Evolutionary conservation across 768 basidiomycete species (phyloP).

Genomic region (Suillus subluteus): DNA sequence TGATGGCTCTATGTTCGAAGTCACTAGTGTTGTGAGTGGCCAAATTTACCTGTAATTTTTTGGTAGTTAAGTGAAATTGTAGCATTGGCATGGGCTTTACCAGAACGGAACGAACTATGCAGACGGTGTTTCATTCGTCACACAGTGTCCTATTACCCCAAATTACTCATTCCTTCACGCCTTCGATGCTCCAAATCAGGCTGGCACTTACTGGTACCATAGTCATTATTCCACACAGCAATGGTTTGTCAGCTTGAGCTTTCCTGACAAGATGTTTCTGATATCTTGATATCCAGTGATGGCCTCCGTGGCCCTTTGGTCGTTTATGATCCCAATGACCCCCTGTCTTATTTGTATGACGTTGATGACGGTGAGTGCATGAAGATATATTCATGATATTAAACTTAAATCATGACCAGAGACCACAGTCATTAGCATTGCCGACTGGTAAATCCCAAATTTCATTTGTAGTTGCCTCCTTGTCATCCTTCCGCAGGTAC

Average conservation of each 20-base stretch:
- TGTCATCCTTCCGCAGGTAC: not conserved
- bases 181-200: slow-evolving; percentile 13
- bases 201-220: slow-evolving; percentile 41
- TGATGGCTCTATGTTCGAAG: not conserved
- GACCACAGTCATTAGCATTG: not conserved
- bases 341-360: not conserved
- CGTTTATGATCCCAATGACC: not conserved
- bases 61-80: not conserved
- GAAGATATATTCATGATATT: not conserved
- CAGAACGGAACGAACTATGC: not conserved
- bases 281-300: not conserved
- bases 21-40: not conserved
- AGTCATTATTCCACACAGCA: slow-evolving; percentile 41
- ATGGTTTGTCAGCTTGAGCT: not conserved
- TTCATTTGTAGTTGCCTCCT: not conserved
- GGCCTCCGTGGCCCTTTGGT: not conserved
- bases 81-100: not conserved
- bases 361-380: not conserved
- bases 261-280: not conserved
- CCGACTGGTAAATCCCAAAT: not conserved
- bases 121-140: not conserved
- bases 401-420: not conserved
- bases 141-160: not conserved
- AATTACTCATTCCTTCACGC: not conserved
- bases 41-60: not conserved